Conservation (phyloP, 1,139 yeast genomes). For the Pneumocystis sp. region DNA sequence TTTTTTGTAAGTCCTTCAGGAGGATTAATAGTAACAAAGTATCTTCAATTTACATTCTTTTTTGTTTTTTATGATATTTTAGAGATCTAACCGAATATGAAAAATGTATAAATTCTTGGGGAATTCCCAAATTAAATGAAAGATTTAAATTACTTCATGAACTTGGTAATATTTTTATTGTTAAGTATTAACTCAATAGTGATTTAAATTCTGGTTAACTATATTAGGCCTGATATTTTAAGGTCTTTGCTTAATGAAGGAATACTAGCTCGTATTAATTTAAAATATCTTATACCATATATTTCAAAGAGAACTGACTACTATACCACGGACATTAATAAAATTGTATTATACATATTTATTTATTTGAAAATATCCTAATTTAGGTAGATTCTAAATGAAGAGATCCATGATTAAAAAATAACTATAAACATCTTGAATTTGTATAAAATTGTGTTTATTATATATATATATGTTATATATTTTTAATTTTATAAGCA, state of each 20-base stretch:
- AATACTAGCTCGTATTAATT: slow-evolving; percentile 53
- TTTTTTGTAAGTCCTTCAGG: slow-evolving; percentile 69
- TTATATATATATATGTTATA: not conserved
- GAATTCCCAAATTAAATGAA: slow-evolving; percentile 46
- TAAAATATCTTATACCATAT: slow-evolving; percentile 33
- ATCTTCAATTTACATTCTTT: not conserved
- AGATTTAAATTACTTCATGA: slow-evolving; percentile 63
- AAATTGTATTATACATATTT: slow-evolving; percentile 1
- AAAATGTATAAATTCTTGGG: slow-evolving; percentile 58
- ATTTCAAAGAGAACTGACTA: slow-evolving; percentile 13
- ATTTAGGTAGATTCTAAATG: not conserved
- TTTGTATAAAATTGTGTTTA: not conserved
- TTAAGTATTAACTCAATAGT: slow-evolving; percentile 6
- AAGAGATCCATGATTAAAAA: not conserved
- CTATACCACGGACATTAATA: slow-evolving; percentile 7
- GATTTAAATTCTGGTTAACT: not conserved
- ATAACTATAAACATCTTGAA: not conserved
- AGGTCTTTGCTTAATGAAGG: slow-evolving; percentile 75
- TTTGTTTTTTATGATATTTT: not conserved
- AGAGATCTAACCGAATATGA: slow-evolving; percentile 65
- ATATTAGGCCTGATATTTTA: slow-evolving; percentile 38
- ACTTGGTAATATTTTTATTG: slow-evolving; percentile 72
- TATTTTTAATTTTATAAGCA: not conserved
- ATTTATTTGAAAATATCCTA: not conserved
- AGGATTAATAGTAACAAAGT: slow-evolving; percentile 63